phyloP scores from a whole-genome alignment of 164 flowering plant species.

The Vitis riparia region DNA sequence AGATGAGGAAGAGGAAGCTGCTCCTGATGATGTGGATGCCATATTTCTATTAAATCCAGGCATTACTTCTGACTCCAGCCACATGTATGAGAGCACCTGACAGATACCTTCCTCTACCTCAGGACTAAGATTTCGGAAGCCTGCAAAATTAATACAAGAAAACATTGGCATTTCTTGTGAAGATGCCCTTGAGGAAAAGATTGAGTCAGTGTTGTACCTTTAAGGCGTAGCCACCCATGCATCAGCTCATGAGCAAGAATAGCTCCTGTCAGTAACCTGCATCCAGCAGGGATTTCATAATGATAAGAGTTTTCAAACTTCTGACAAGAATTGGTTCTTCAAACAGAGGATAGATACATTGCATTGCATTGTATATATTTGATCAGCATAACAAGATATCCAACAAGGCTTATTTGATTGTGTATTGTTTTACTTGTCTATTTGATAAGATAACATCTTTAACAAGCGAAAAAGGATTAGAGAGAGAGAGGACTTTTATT shows the following conservation, averaged over 20 bases:
- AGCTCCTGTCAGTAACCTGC: conserved; percentile 89
- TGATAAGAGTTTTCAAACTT: not conserved
- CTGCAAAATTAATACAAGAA: conserved; percentile 28
- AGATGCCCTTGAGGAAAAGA: not conserved
- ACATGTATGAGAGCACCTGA: conserved; percentile 87
- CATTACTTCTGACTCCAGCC: conserved; percentile 93
- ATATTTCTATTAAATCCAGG: conserved; percentile 42
- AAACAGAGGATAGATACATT: not conserved
- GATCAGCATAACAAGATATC: too few relatives aligned
- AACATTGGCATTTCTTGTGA: not conserved
- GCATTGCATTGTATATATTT: not conserved
- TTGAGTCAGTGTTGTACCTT: conserved; percentile 44
- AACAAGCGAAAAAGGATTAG: too few relatives aligned
- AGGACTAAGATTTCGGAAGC: conserved; percentile 71
- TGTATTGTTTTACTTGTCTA: too few relatives aligned
- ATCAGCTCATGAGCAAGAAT: conserved; percentile 95
- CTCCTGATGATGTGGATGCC: conserved; percentile 54
- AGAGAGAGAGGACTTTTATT: too few relatives aligned
- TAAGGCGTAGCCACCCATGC: conserved; percentile 96
- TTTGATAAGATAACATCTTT: too few relatives aligned
- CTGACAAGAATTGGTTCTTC: not conserved
- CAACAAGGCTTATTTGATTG: too few relatives aligned
- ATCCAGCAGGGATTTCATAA: conserved; percentile 14
- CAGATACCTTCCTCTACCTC: conserved; percentile 97
- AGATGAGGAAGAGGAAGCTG: conserved; percentile 58